Conservation (phyloP, 306 rosid species). For the Glycine tomentella region DNA sequence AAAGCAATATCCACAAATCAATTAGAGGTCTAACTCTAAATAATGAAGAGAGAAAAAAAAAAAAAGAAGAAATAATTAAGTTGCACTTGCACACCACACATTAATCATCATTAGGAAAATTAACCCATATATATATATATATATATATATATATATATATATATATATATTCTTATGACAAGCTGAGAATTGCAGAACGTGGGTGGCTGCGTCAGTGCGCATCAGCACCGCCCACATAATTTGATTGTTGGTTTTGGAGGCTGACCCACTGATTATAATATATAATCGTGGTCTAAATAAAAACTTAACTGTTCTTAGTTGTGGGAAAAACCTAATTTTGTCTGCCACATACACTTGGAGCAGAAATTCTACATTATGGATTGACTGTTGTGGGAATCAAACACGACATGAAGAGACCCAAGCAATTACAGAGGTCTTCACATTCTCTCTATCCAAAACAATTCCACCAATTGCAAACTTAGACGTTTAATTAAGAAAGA, state of each 20-base stretch:
- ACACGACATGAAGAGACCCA: constrained; percentile 59
- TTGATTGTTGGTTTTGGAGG: constrained; percentile 47
- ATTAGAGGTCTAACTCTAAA: too few species aligned
- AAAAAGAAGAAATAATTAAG: not conserved
- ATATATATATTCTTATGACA: too few species aligned
- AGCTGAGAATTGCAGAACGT: not conserved
- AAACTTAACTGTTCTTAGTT: constrained; percentile 33
- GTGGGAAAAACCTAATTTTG: constrained; percentile 60
- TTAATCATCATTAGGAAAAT: not conserved
- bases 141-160: too few species aligned
- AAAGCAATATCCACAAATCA: not conserved
- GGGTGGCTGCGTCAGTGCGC: constrained; percentile 42
- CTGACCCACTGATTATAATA: constrained; percentile 39
- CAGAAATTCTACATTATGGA: constrained; percentile 34
- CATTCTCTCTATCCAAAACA: not conserved
- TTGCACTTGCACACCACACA: not conserved
- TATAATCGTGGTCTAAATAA: not conserved
- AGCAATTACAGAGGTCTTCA: constrained; percentile 53
- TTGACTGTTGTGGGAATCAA: constrained; percentile 60
- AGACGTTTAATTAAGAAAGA: not conserved
- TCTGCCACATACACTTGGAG: constrained; percentile 61
- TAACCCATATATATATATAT: too few species aligned
- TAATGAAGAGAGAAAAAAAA: too few species aligned
- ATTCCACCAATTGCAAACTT: constrained; percentile 25
- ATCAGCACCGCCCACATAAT: constrained; percentile 49